phyloP scores from a whole-genome alignment of 768 basidiomycete species.

The Xerocomellus intermedius region DNA sequence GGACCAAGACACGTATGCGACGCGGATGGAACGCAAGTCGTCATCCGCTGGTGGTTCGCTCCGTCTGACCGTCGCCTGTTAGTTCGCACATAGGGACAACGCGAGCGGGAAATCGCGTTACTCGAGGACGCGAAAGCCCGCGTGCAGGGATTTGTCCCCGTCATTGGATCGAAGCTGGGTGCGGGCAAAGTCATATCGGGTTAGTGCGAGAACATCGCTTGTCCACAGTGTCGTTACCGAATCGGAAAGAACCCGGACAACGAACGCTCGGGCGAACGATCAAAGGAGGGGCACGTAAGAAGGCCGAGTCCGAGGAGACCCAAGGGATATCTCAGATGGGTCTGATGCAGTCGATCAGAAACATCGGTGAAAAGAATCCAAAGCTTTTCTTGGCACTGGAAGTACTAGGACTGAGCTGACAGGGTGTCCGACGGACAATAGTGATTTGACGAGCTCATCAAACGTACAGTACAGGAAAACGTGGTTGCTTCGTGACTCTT shows the following conservation, averaged over 20 bases:
- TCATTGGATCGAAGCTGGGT: constrained; percentile 6
- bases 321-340: constrained; percentile 9
- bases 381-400: neutral
- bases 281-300: constrained; percentile 4
- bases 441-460: neutral
- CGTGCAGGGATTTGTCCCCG: neutral
- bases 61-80: neutral
- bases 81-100: constrained; percentile 5
- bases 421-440: neutral
- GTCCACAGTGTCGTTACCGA: neutral
- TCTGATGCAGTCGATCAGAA: neutral
- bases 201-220: constrained; percentile 11
- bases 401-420: neutral
- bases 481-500: neutral
- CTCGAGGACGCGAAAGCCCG: constrained; percentile 9
- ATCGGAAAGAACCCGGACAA: constrained; percentile 7
- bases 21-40: constrained; percentile 7
- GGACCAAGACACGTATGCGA: constrained; percentile 9
- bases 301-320: constrained; percentile 1
- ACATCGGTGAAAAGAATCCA: neutral
- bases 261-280: constrained; percentile 3
- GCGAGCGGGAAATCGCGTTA: constrained; percentile 9
- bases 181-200: constrained; percentile 1
- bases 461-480: neutral
- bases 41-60: too few relatives aligned